Conservation (phyloP, 495 filamentous ascomycete genomes). For the Xylaria grammica region DNA sequence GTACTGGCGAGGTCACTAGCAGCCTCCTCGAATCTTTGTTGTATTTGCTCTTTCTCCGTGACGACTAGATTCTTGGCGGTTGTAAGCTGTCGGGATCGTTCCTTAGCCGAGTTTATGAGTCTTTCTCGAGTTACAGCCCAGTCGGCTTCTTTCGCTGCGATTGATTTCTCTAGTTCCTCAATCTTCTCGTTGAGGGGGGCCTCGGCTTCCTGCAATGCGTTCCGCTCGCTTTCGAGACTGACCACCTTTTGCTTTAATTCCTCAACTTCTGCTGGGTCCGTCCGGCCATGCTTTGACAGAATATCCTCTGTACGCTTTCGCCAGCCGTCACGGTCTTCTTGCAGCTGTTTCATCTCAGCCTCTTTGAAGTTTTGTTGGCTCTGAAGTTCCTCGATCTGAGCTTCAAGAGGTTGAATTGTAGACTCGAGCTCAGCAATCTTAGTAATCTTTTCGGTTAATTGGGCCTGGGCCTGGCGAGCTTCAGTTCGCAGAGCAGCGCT, state of each 20-base stretch:
- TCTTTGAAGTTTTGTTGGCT: conserved; percentile 78
- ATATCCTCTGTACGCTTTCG: conserved; percentile 94
- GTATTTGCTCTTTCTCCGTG: conserved; percentile 44
- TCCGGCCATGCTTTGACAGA: conserved; percentile 91
- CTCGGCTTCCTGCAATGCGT: conserved; percentile 65
- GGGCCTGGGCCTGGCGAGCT: conserved; percentile 74
- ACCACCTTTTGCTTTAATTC: conserved; percentile 71
- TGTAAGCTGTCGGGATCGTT: conserved; percentile 48
- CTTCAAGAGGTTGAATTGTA: conserved; percentile 82
- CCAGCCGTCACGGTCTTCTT: conserved; percentile 88
- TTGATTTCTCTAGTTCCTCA: conserved; percentile 45
- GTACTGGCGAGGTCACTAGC: conserved; percentile 40
- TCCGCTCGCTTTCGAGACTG: conserved; percentile 71
- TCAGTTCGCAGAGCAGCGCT: conserved; percentile 86
- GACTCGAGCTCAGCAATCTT: conserved; percentile 74
- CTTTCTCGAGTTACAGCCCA: conserved; percentile 49
- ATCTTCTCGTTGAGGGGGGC: conserved; percentile 63
- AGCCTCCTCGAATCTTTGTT: conserved; percentile 38
- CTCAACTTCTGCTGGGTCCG: conserved; percentile 91
- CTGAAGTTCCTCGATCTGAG: conserved; percentile 77
- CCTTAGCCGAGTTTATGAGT: conserved; percentile 56
- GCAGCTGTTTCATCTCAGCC: conserved; percentile 81
- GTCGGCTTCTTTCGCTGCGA: conserved; percentile 49
- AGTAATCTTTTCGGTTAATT: conserved; percentile 72
- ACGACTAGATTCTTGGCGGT: conserved; percentile 47